Evolutionary conservation across 129 eudicot genomes (phyloP), one percentile per base, ranked within the genome.

Genomic region (Pulicaria dysenterica): DNA sequence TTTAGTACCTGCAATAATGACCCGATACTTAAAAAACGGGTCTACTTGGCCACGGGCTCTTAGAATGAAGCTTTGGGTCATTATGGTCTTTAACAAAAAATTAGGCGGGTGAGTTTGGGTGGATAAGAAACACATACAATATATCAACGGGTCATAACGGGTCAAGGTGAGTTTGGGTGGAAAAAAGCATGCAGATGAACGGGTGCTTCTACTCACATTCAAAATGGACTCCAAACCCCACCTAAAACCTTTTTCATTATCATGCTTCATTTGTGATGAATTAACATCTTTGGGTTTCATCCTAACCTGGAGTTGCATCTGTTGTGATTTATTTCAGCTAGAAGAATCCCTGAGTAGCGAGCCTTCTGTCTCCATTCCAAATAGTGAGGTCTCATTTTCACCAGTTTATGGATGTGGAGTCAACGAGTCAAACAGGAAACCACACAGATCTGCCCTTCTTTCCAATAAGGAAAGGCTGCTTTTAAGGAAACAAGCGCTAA

Each of bases 391-490:
- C n/a, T 66, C 83, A n/a, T 65, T 46, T 55, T 50, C 63, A 36
- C 45, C 81, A 24, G 69, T 42, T 60, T 51, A 56, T 24, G 68
- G 44, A 58, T 45, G 58, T 46, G 45, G 19, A 63, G 53, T 62
- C 70, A 81, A 61, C 19, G 64, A 53, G 47, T 69, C 88, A 58
- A 50, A 17, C 43, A 24, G 68, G 64, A 64, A 63, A 54, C 75
- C 81, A 76, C 74, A 44, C 60, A 81, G 85, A 87, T 76, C 85
- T 15, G 58, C 42, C 65, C 79, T 79, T 58, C 88, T 94, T 73
- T 85, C 98, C 42, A 90, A 90, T 79, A 90, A 74, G 79, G 98
- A 94, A 83, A 85, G 98, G 80, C 85, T 94, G 74, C 84, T 87
- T 74, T 70, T 94, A 72, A 83, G 98, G 70, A 90, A 86, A 78